phyloP scores from a whole-genome alignment of 1,284 basidiomycete genomes.

The Cryptococcus amylolentus region DNA sequence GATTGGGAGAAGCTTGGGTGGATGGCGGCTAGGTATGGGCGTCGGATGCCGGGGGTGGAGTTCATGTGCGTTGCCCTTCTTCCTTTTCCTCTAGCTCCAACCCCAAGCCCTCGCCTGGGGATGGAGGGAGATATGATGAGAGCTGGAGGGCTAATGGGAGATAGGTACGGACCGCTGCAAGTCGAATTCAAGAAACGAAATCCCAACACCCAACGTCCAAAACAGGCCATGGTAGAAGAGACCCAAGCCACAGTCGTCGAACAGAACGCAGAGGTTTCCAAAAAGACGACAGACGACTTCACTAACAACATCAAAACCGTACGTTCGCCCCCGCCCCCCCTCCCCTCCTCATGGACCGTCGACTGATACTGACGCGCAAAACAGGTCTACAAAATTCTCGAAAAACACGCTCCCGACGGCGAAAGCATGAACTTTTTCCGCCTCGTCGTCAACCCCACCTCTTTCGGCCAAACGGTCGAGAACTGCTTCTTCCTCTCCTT shows the following conservation, averaged over 20 bases:
- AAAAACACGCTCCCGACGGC: conserved; percentile 19
- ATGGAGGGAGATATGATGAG: background rate
- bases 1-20: conserved; percentile 49
- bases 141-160: background rate
- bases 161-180: conserved; percentile 40
- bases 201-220: conserved; percentile 5
- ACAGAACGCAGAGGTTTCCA: conserved; percentile 6
- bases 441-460: conserved; percentile 54
- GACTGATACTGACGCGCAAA: background rate
- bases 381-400: conserved; percentile 28
- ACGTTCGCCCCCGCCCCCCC: background rate
- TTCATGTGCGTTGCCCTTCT: conserved; percentile 47
- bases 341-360: background rate
- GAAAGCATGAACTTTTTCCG: conserved; percentile 50
- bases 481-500: conserved; percentile 58
- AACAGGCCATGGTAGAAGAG: conserved; percentile 18
- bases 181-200: conserved; percentile 21
- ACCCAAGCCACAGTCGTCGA: conserved; percentile 28
- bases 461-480: conserved; percentile 55
- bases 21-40: conserved; percentile 43
- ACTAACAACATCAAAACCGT: background rate
- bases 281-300: conserved; percentile 26
- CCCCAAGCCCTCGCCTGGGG: background rate
- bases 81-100: background rate
- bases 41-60: conserved; percentile 48